Conservation (phyloP, 108 stramenopile genomes). For the Epipyxis sp. region DNA sequence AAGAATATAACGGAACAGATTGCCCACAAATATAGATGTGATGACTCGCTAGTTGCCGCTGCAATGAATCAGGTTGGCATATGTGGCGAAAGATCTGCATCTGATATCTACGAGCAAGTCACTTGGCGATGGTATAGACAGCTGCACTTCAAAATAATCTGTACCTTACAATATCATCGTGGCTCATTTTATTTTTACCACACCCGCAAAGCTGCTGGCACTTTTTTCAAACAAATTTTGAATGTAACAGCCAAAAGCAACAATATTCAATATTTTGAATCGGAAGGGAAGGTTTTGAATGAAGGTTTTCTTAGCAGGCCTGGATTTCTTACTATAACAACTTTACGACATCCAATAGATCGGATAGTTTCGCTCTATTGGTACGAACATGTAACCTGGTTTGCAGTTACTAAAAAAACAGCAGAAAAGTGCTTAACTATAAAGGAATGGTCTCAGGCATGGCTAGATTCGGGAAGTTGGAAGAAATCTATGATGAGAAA, state of each 20-base stretch:
- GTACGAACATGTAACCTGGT: slow-evolving; percentile 40
- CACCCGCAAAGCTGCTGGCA: slow-evolving; percentile 39
- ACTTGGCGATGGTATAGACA: too few species aligned
- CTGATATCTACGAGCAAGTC: too few species aligned
- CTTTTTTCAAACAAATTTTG: neutral
- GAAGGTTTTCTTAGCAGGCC: neutral
- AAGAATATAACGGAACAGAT: too few species aligned
- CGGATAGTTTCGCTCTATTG: slow-evolving; percentile 34
- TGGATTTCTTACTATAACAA: slow-evolving; percentile 6
- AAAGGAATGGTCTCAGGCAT: slow-evolving; percentile 11
- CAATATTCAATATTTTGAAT: neutral
- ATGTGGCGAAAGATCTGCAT: too few species aligned
- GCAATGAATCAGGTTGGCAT: too few species aligned
- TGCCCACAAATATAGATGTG: too few species aligned
- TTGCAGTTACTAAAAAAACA: neutral
- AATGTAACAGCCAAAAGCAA: neutral
- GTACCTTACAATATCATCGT: too few species aligned
- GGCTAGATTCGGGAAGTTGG: neutral
- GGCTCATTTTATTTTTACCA: too few species aligned
- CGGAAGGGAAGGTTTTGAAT: slow-evolving; percentile 29
- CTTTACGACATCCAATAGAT: slow-evolving; percentile 12
- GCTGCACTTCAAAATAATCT: too few species aligned
- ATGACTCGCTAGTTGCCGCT: too few species aligned
- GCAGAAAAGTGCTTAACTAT: neutral
- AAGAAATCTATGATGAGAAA: neutral